phyloP scores from a whole-genome alignment of 1,139 yeast species.

The Saccharomyces hybrid region DNA sequence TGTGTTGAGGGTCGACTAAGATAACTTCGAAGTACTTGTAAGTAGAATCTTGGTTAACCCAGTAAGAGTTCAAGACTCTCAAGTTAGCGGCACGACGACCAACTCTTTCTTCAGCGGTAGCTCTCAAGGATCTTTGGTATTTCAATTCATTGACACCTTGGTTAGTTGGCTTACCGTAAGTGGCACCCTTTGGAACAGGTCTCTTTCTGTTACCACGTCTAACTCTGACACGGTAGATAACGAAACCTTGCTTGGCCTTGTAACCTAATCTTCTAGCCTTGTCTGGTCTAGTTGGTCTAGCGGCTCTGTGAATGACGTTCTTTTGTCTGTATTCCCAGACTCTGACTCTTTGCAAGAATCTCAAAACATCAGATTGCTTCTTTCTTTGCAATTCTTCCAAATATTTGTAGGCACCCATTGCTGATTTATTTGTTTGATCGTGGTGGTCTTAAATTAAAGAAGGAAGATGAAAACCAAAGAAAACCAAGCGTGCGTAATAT shows the following conservation, averaged over 20 bases:
- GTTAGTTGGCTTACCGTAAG: slow-evolving; percentile 99
- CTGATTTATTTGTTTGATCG: slow-evolving; percentile 1
- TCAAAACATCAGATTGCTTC: slow-evolving; percentile 99
- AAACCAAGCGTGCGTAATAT: not conserved
- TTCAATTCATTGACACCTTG: slow-evolving; percentile 99
- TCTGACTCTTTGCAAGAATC: slow-evolving; percentile 98
- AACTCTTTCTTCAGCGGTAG: slow-evolving; percentile 99
- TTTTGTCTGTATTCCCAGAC: slow-evolving; percentile 99
- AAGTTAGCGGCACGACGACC: slow-evolving; percentile 98
- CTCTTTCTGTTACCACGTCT: slow-evolving; percentile 99
- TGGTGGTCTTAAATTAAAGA: not conserved
- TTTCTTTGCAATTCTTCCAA: slow-evolving; percentile 98
- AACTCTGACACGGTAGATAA: slow-evolving; percentile 96
- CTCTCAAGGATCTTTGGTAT: slow-evolving; percentile 96
- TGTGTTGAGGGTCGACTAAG: slow-evolving; percentile 94
- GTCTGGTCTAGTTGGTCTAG: slow-evolving; percentile 99
- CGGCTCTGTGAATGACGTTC: slow-evolving; percentile 97
- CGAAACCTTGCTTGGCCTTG: slow-evolving; percentile 99
- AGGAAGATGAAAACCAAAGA: not conserved
- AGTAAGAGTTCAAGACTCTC: slow-evolving; percentile 99
- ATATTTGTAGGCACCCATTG: slow-evolving; percentile 99
- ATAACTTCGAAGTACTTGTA: slow-evolving; percentile 98
- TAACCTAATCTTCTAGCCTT: slow-evolving; percentile 99
- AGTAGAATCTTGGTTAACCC: slow-evolving; percentile 99
- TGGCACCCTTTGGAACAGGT: slow-evolving; percentile 99